Evolutionary conservation across 139 green algal species (phyloP), one percentile per base, ranked within the genome.

Genomic region (Tetradesmus obliquus): DNA sequence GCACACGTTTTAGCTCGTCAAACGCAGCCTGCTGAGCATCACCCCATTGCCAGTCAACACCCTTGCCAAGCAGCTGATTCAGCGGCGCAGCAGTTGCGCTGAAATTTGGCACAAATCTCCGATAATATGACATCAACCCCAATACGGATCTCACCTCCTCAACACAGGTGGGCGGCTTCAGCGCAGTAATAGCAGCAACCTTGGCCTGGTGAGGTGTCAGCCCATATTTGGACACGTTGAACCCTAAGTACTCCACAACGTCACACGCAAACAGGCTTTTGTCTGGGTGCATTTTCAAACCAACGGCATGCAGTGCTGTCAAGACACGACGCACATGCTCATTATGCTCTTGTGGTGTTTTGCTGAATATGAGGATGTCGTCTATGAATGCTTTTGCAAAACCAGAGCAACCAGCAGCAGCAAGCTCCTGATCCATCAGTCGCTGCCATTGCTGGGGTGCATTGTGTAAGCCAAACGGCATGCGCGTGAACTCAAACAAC

Each of bases 391-490:
- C 55, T 1, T 57, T 51, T 6, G n/a, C 51, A 45, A 69, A 89
- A 24, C 54, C 55, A 24, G 55, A 32, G 0, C 92, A 86, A 1
- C 57, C 53, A 66, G 55, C 82, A 6, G 88, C 58, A 1, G 9
- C 2, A 1, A 94, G 51, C 72, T 91, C 72, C 17, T 86, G 0
- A 24, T 94, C 76, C 17, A 92, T 89, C 0, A 92, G n/a, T 3
- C 32, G 45, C 83, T 92, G 89, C 55, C 90, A 92, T 1, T 45
- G 22, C 19, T 85, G 69, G 1, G 55, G 32, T 3, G 82, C 57
- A 20, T 91, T 93, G 9, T 80, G 32, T 1, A 92, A 19, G 3
- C 91, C 91, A 91, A 92, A 93, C 53, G 89, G 81, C 53, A 90
- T 19, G 3, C 88, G 53, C 2, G 22, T 88, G 53, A 79, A 94